Evolutionary conservation across 176 grass and related monocot species (phyloP).

Genomic region (sorghum (Sorghum bicolor)): DNA sequence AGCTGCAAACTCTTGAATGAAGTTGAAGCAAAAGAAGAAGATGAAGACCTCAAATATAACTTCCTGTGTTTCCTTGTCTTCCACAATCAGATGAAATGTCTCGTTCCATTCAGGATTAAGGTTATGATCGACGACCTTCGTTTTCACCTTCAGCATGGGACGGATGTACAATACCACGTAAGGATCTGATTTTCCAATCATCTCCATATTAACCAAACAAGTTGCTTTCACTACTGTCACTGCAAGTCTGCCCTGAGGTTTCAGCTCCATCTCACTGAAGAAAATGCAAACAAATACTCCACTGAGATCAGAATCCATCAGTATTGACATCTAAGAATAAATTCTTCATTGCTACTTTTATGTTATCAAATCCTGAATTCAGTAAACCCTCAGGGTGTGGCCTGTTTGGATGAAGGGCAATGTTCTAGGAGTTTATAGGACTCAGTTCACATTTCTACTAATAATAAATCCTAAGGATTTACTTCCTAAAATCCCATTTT

Average conservation of each 20-base stretch:
- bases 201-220: slow-evolving; percentile 63
- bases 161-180: slow-evolving; percentile 78
- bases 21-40: not conserved
- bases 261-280: slow-evolving; percentile 84
- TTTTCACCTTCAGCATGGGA: slow-evolving; percentile 90
- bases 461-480: not conserved
- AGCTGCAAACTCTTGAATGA: not conserved
- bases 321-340: not conserved
- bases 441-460: not conserved
- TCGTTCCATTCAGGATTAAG: slow-evolving; percentile 91
- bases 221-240: slow-evolving; percentile 74
- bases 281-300: not conserved
- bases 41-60: slow-evolving; percentile 60
- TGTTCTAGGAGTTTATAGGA: not conserved
- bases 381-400: not conserved
- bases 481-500: too few relatives aligned
- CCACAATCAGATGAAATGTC: slow-evolving; percentile 70
- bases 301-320: not conserved
- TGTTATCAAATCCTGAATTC: not conserved
- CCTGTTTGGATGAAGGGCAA: not conserved
- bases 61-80: slow-evolving; percentile 92
- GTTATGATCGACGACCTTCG: slow-evolving; percentile 70
- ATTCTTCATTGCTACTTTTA: not conserved
- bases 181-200: slow-evolving; percentile 95
- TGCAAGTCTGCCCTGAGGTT: slow-evolving; percentile 70